phyloP scores from a whole-genome alignment of 306 rosid species.

The Casuarina glauca region DNA sequence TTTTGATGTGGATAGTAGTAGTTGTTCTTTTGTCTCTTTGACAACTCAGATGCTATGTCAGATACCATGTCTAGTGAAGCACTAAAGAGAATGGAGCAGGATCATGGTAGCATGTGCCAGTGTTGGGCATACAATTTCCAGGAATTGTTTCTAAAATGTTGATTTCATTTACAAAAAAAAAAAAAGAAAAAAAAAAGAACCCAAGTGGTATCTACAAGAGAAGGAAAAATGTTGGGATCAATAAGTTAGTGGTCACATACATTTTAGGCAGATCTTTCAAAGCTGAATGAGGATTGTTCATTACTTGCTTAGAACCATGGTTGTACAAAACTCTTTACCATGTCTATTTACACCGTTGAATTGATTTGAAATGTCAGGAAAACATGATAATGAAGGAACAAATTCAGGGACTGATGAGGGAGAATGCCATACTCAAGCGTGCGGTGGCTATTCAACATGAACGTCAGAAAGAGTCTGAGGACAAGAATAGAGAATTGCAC shows the following conservation, averaged over 20 bases:
- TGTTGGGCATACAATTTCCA: too few species aligned
- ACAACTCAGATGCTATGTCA: too few species aligned
- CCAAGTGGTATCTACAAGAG: too few species aligned
- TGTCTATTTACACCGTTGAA: constrained; percentile 8
- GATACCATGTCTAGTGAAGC: too few species aligned
- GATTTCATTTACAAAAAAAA: not conserved
- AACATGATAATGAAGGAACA: constrained; percentile 79
- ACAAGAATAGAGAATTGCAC: constrained; percentile 65
- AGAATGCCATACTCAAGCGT: constrained; percentile 72
- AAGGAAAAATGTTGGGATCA: not conserved
- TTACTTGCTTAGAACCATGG: not conserved
- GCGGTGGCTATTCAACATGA: constrained; percentile 83
- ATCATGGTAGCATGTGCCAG: too few species aligned
- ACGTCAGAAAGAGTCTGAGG: constrained; percentile 71
- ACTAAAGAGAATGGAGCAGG: too few species aligned
- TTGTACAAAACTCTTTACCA: not conserved
- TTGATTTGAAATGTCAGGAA: constrained; percentile 51
- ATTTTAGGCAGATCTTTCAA: not conserved
- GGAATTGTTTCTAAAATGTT: not conserved
- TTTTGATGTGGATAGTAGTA: too few species aligned
- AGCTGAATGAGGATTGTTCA: not conserved
- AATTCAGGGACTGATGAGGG: constrained; percentile 65
- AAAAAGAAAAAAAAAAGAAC: too few species aligned
- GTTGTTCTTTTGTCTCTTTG: too few species aligned
- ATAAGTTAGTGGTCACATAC: not conserved